Base-by-base conservation (phyloP, 2,329 filamentous ascomycete genomes). In the Phaeosphaeriaceae sp. region DNA sequence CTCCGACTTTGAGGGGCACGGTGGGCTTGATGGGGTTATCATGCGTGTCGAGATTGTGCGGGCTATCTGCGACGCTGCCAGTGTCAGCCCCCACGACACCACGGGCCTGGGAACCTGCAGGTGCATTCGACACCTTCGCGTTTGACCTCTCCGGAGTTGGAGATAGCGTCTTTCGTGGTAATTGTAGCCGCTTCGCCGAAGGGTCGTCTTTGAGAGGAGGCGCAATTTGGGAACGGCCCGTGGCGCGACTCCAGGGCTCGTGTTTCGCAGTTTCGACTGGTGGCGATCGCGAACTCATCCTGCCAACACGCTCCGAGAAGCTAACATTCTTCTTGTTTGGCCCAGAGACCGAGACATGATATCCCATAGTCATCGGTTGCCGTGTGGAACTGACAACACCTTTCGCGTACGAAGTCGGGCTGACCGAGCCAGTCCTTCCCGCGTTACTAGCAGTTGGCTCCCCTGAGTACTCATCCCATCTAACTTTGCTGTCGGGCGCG, bases 181-280 rank as follows among this genome's bases (percentile, higher is more conserved):
- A 79, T 59, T 78, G 83, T 44, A 90, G 76, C n/a, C 87, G 85
- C 56, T 84, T 78, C 15, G 83, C 84, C 57, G 81, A 78, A 44
- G 79, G 79, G 36, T 86, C 85, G 70, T 91, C 89, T 69, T 81
- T 84, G 40, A 91, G 84, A 3, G 89, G 88, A 46, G 84, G 83
- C 33, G 91, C 84, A 55, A 91, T 82, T 36, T 85, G 81, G 44
- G 84, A 83, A 63, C 90, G 86, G 25, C 91, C 91, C 72, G 88
- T 92, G 40, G 88, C 87, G 19, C 90, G 90, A 67, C 88, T 89
- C 91, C 91, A 93, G 56, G 88, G 80, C 53, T 81, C 78, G 45
- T 76, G 76, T 53, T 66, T 69, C 5, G 88, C 81, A 51, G 71
- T 80, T 24, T 83, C 80, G 53, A 80, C 76, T 60, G 67, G 58